A percentile compares a stretch with the other conserved stretches of the same genome.
Evolutionary conservation across 208 protist species (phyloP).

Genomic region (Phytomonas francai): DNA sequence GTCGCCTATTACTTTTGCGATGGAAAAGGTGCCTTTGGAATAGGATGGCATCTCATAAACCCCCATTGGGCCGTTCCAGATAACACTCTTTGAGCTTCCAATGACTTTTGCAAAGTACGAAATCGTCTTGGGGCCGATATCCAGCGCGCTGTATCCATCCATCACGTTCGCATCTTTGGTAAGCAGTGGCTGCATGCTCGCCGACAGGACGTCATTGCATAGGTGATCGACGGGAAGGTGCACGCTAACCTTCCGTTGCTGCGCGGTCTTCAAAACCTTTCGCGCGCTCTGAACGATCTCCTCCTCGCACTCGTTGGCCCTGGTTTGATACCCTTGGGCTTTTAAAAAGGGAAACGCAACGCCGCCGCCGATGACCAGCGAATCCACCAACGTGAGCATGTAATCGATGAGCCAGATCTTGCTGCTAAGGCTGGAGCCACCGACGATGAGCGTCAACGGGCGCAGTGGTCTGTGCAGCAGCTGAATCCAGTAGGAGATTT

Average conservation of each 20-base stretch:
- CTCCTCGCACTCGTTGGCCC: conserved; percentile 95
- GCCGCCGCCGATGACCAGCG: conserved; percentile 98
- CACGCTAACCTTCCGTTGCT: conserved; percentile 94
- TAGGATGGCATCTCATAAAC: conserved; percentile 98
- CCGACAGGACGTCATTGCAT: conserved; percentile 89
- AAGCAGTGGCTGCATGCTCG: conserved; percentile 50
- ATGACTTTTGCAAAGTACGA: conserved; percentile 80
- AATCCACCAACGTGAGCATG: conserved; percentile 96
- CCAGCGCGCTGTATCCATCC: conserved; percentile 90
- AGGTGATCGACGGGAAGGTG: conserved; percentile 97
- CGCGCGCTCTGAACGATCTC: conserved; percentile 64
- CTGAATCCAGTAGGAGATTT: conserved; percentile 97
- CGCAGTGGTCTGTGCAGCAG: conserved; percentile 76
- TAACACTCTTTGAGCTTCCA: conserved; percentile 80
- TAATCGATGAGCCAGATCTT: conserved; percentile 99
- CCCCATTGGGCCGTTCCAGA: conserved; percentile 97
- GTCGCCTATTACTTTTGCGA: conserved; percentile 73
- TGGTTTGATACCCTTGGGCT: conserved; percentile 85
- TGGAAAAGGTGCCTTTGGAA: conserved; percentile 85
- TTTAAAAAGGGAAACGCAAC: conserved; percentile 98
- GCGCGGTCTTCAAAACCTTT: conserved; percentile 91
- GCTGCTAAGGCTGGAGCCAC: conserved; percentile 97
- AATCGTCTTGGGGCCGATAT: conserved; percentile 93
- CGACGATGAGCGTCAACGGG: conserved; percentile 95
- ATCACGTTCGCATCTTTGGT: conserved; percentile 68